phyloP scores from a whole-genome alignment of 192 early-diverging fungal species.

The Podila clonocystis region DNA sequence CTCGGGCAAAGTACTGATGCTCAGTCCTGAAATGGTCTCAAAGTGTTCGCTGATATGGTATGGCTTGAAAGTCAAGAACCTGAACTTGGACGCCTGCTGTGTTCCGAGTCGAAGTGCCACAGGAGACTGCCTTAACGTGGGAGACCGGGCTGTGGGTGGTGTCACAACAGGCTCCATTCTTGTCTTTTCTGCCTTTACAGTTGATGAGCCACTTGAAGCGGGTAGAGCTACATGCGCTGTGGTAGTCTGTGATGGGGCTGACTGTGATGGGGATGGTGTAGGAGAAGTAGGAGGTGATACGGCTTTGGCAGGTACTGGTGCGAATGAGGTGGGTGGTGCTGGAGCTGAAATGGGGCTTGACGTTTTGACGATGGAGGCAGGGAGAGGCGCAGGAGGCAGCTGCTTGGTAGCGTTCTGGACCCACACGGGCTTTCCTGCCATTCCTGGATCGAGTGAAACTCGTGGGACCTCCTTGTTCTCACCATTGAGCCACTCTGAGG shows the following conservation, averaged over 20 bases:
- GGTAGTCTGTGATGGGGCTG: no score
- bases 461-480: slow-evolving; percentile 54
- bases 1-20: slow-evolving; percentile 62
- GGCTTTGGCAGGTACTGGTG: not conserved
- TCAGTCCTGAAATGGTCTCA: slow-evolving; percentile 67
- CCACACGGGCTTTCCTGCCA: slow-evolving; percentile 28
- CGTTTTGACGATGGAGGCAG: slow-evolving; percentile 1
- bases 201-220: no score
- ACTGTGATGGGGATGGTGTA: not conserved
- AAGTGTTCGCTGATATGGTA: slow-evolving; percentile 73
- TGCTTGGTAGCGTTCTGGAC: slow-evolving; percentile 9
- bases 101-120: slow-evolving; percentile 55
- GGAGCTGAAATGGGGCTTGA: not conserved
- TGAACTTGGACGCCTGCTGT: slow-evolving; percentile 57
- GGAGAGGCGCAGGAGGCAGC: not conserved
- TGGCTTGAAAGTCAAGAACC: slow-evolving; percentile 66
- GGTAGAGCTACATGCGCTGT: not conserved
- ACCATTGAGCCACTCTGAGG: slow-evolving; percentile 68
- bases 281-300: not conserved
- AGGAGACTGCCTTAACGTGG: slow-evolving; percentile 52
- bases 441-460: slow-evolving; percentile 63
- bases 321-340: not conserved
- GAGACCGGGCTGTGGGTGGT: slow-evolving; percentile 15
- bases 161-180: not conserved
- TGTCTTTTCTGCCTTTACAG: not conserved